Evolutionary conservation across 352 stramenopile genomes (phyloP), one percentile per base, ranked within the genome.

Genomic region (Thraustochytrium sp.): DNA sequence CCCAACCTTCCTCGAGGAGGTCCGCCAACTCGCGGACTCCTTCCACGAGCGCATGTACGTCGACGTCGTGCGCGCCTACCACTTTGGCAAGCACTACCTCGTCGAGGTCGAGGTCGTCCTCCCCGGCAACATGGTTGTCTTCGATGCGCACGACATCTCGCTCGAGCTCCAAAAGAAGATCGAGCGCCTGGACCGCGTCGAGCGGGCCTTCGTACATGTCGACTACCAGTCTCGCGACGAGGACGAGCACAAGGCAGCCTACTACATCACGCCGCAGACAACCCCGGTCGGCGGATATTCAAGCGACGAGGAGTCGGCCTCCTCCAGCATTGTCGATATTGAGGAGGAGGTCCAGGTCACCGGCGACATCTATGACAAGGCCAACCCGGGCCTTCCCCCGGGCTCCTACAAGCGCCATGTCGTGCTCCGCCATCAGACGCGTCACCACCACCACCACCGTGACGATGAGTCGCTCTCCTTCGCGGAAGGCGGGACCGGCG

Each of bases 131-230:
- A 98, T 97, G 86, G 91, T 91, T 29, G 89, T 99, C 16, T 91
- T 92, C 72, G 93, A 97, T 55, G 93, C 92, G 44, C 96, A 99
- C 88, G 96, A 99, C 87, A 96, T 98, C 77, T 97, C 94, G 61
- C 92, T 98, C 77, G 94, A 94, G 76, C 89, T 99, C 61, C 95
- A 99, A 85, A 92, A 97, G 84, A 96, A 97, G 85, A 94, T 99
- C 85, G 96, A 99, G 87, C 91, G 88, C 51, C 86, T 96, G n/a
- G 93, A 97, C 82, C 92, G 95, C 85, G 96, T 99, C 16, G 96
- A 99, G 89, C 92, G 96, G 54, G 96, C 94, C 62, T 99, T 99
- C 88, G 96, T 99, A 55, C 96, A 99, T 85, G 95, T 98, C 63
- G 96, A 98, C 90, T 98, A 98, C 85, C 88, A 95, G 55, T 89